Evolutionary conservation across 306 rosid genomes (phyloP).

Genomic region (Vigna mungo): DNA sequence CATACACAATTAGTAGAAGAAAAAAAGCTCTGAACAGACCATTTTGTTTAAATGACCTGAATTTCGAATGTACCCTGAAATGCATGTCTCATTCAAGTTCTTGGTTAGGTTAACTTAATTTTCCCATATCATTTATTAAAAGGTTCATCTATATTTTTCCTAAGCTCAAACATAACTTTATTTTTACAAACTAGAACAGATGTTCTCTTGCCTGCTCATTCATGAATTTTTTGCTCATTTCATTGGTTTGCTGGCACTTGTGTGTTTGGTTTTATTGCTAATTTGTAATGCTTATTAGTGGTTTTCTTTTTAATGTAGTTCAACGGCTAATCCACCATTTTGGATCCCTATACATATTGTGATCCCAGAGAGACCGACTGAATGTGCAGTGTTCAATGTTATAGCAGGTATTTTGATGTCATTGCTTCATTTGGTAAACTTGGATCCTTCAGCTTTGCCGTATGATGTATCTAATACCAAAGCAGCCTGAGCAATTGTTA

Average conservation of each 20-base stretch:
- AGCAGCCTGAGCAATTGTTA: neutral
- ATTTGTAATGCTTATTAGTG: constrained; percentile 35
- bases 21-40: neutral
- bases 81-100: neutral
- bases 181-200: neutral
- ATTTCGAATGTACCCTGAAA: neutral
- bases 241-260: constrained; percentile 37
- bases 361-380: constrained; percentile 97
- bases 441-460: constrained; percentile 20
- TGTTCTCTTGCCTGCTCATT: constrained; percentile 7
- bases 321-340: constrained; percentile 90
- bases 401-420: constrained; percentile 79
- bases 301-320: constrained; percentile 53
- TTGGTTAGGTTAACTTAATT: constrained; percentile 5
- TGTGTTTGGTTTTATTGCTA: constrained; percentile 27
- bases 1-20: neutral
- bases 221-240: constrained; percentile 19
- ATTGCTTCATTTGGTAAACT: constrained; percentile 33
- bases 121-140: neutral
- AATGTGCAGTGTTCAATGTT: constrained; percentile 91
- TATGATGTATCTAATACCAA: constrained; percentile 4
- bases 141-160: neutral
- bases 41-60: constrained; percentile 1
- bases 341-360: constrained; percentile 98
- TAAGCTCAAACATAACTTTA: neutral